Conservation (phyloP, 202 grass and related monocot genomes). For the Panicum virgatum region DNA sequence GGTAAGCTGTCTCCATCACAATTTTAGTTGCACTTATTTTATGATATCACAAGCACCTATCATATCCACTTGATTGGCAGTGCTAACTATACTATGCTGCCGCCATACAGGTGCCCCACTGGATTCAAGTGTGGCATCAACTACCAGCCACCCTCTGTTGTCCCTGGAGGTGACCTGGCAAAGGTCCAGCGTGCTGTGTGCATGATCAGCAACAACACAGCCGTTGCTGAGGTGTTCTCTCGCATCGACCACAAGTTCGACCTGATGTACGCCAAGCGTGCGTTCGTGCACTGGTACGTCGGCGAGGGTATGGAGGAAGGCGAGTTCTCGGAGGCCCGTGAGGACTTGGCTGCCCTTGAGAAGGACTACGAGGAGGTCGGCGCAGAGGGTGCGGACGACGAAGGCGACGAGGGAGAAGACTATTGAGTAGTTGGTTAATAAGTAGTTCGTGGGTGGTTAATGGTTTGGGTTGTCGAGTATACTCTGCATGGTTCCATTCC, state of each 20-base stretch:
- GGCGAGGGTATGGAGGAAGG: slow-evolving; percentile 98
- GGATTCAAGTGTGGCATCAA: slow-evolving; percentile 99
- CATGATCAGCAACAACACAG: slow-evolving; percentile 99
- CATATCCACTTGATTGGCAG: slow-evolving; percentile 3
- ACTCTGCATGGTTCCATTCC: slow-evolving; percentile 31
- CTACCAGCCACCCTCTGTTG: slow-evolving; percentile 92
- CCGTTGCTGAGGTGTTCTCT: slow-evolving; percentile 90
- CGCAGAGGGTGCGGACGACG: slow-evolving; percentile 71
- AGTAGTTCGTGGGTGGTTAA: slow-evolving; percentile 53
- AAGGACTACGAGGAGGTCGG: slow-evolving; percentile 96
- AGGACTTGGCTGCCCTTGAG: slow-evolving; percentile 93
- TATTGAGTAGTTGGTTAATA: slow-evolving; percentile 66
- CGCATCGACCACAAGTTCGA: slow-evolving; percentile 96
- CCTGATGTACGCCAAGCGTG: slow-evolving; percentile 92
- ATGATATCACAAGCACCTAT: slow-evolving; percentile 25
- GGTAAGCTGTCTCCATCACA: slow-evolving; percentile 52
- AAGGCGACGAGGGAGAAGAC: slow-evolving; percentile 76
- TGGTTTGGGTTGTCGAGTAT: slow-evolving; percentile 40
- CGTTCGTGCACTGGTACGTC: slow-evolving; percentile 95
- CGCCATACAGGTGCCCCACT: slow-evolving; percentile 75
- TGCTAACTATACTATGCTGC: slow-evolving; percentile 38
- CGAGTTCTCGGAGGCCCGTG: slow-evolving; percentile 92
- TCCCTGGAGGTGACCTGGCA: slow-evolving; percentile 88
- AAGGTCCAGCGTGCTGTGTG: slow-evolving; percentile 95
- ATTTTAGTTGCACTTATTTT: slow-evolving; percentile 22